These are phyloP conservation scores for Xylaria longipes DNA, from an alignment of 495 filamentous ascomycete genomes.

Conservation along the genomic window DNA sequence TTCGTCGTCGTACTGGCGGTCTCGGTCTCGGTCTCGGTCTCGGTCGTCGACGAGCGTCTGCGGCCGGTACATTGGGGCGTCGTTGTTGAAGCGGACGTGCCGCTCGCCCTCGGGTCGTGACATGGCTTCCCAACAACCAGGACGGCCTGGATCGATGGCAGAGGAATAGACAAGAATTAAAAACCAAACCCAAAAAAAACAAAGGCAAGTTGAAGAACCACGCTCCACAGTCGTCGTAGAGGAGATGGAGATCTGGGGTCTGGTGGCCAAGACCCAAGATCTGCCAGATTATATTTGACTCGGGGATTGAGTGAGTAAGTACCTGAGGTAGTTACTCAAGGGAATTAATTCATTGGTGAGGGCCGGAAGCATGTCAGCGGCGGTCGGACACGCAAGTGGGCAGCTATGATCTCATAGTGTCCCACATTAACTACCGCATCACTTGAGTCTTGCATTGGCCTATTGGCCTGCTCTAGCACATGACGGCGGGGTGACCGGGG, in stretches of 20 bases:
- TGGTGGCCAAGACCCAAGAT: not conserved
- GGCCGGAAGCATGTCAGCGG: conserved; percentile 5
- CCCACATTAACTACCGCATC: not conserved
- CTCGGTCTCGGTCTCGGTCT: conserved; percentile 4
- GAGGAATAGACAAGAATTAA: not conserved
- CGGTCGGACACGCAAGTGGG: not conserved
- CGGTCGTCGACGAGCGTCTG: conserved; percentile 7
- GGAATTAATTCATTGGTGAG: not conserved
- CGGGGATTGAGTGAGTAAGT: not conserved
- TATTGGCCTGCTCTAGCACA: not conserved
- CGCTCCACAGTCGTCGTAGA: not conserved
- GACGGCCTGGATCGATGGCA: not conserved
- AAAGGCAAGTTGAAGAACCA: not conserved
- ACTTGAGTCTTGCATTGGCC: not conserved
- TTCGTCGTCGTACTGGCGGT: conserved; percentile 1
- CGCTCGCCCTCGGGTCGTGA: conserved; percentile 20
- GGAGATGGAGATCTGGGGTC: not conserved
- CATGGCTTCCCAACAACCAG: not conserved
- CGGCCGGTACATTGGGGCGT: conserved; percentile 8
- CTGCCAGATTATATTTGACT: not conserved
- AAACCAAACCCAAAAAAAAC: not conserved
- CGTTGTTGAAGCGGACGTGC: conserved; percentile 21
- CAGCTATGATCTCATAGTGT: conserved; percentile 25
- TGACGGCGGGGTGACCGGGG: not conserved
- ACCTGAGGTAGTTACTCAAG: not conserved